Conservation (phyloP, 164 flowering plant species). For the Protea cynaroides region DNA sequence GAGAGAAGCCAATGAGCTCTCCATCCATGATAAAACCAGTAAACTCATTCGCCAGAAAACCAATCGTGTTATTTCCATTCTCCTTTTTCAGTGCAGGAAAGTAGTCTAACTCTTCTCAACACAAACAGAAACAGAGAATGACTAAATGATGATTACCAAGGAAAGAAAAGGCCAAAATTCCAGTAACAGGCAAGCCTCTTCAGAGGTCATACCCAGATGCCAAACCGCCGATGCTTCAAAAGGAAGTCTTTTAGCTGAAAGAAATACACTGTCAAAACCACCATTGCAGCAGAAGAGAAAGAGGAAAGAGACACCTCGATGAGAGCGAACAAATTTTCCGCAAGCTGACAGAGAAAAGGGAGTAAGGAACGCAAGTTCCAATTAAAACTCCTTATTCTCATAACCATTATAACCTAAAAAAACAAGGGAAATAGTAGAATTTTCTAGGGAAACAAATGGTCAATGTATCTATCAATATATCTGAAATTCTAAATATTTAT, state of each 20-base stretch:
- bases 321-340: slow-evolving; percentile 5
- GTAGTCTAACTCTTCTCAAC: slow-evolving; percentile 14
- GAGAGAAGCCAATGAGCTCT: slow-evolving; percentile 59
- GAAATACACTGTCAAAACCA: background rate
- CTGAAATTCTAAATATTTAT: slow-evolving; percentile 22
- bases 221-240: background rate
- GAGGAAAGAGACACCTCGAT: background rate
- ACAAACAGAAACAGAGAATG: too few species aligned
- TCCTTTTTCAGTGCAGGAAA: slow-evolving; percentile 11
- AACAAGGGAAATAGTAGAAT: slow-evolving; percentile 16
- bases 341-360: slow-evolving; percentile 5
- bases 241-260: background rate
- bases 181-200: background rate
- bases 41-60: slow-evolving; percentile 35
- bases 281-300: background rate
- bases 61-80: slow-evolving; percentile 35
- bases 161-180: background rate
- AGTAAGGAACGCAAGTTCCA: slow-evolving; percentile 6
- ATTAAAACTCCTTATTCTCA: slow-evolving; percentile 4
- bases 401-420: slow-evolving; percentile 12
- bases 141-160: too few species aligned
- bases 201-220: slow-evolving; percentile 6
- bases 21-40: slow-evolving; percentile 46
- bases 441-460: slow-evolving; percentile 27
- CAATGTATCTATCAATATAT: background rate